Evolutionary conservation across 2,329 filamentous ascomycete species (phyloP), one percentile per base, ranked within the genome.

Genomic region (Epichloe sp.): DNA sequence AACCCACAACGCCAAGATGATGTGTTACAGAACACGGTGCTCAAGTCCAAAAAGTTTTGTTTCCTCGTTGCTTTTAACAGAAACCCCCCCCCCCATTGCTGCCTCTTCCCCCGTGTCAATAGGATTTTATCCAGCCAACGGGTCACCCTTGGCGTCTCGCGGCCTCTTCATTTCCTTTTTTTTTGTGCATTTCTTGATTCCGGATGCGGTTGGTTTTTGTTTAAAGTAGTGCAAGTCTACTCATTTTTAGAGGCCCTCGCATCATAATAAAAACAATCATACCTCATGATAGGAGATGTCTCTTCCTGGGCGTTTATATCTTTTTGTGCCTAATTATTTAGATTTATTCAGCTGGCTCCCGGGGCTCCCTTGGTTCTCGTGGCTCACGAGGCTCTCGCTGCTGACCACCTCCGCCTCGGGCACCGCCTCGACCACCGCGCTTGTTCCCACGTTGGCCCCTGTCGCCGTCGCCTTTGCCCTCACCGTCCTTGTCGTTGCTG

Each of bases 391-490:
- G 72, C 60, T 78, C 75, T 56, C 76, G 65, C 48, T 75, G 73
- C 64, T 80, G 70, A 47, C 73, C 72, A 45, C 74, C 70, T 31
- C 8, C 26, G 49, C 71, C 67, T 43, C 79, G 69, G 47, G 73
- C 71, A 40, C 77, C 73, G 44, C 75, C 74, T 41, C 78, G 69
- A 35, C 73, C 69, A 31, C 72, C 72, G 52, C 77, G 70, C 63
- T 76, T 74, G 41, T 72, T 73, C 17, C 71, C 73, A 26, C 74
- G 71, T 58, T 77, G 73, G 44, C 68, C 65, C 53, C 68, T 70
- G 46, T 69, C 72, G 47, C 65, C 65, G 41, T 73, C 73, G 19
- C 58, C 58, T 68, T 72, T 77, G 56, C 65, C 66, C 61, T 77
- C 74, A 44, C 67, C 70, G 17, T 74, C 73, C 62, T 75, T 75